Evolutionary conservation across 2,329 filamentous ascomycete genomes (phyloP), one percentile per base, ranked within the genome.

Genomic region (Calonectria ilicicola): DNA sequence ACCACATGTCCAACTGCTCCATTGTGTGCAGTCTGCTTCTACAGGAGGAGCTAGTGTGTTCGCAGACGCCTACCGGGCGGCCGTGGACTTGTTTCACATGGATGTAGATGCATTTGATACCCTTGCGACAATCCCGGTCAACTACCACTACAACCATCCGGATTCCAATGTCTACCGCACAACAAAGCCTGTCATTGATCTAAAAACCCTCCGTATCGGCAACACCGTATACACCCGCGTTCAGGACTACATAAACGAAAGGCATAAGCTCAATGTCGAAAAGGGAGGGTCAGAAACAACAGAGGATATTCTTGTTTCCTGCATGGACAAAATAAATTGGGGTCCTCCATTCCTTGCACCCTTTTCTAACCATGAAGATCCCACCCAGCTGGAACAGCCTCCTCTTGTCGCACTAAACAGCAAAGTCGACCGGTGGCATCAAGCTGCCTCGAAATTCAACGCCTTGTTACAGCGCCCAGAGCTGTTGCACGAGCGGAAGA

Each of bases 71-170:
- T 42, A 42, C 40, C 5, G 40, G 15, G 40, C 40, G 10, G 40
- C 40, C 15, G 15, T 42, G 5, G 40, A 42, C 40, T 42, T 42
- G 40, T 42, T 42, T n/a, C 10, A 42, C 40, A 42, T 10, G 40
- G 40, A 42, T 42, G n/a, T 42, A 10, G 40, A 42, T 10, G 40
- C 40, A 42, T 42, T 42, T n/a, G 40, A 42, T n/a, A 42, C 40
- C 15, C 40, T 42, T 42, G 40, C 40, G 40, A 58, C 60, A 19
- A 23, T 70, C 19, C 60, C 67, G 21, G 63, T 70, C 49, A 70
- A 70, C 38, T 70, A 70, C 14, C 68, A 70, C 32, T 70, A 67
- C 27, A 70, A 66, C 8, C 68, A 70, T 7, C 68, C 68, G 10
- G 26, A 67, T 35, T 38, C 40, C n/a, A 70, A 67, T 19, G 63